Percentiles rank a stretch among this genome's conserved stretches.
Conservation (phyloP, 345 rosid species). For the Eucalyptus regnans region DNA sequence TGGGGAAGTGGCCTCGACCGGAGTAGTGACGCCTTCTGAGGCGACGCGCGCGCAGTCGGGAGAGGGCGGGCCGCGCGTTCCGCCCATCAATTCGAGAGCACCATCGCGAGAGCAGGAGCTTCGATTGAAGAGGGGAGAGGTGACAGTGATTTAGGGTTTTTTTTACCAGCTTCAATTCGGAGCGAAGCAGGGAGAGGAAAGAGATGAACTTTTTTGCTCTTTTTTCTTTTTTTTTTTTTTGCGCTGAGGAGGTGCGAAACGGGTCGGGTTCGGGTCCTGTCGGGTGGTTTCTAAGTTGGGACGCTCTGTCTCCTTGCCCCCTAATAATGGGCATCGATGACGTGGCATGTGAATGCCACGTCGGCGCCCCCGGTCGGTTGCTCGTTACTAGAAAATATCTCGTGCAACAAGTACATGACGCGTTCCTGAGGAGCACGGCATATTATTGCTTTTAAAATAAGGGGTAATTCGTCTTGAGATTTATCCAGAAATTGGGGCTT, state of each 20-base stretch:
- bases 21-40: background rate
- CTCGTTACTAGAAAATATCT: background rate
- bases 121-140: background rate
- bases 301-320: background rate
- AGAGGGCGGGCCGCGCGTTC: background rate
- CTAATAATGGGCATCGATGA: background rate
- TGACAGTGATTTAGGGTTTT: background rate
- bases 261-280: background rate
- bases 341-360: background rate
- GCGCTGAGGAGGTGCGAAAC: background rate
- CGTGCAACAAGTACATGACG: too few relatives aligned
- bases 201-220: background rate
- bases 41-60: background rate
- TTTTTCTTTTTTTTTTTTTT: too few relatives aligned
- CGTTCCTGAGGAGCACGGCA: too few relatives aligned
- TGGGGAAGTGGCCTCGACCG: background rate
- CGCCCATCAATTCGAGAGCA: background rate
- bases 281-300: background rate
- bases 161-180: background rate
- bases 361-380: background rate
- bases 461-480: background rate
- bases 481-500: accelerated
- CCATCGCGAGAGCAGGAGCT: background rate
- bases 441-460: background rate
- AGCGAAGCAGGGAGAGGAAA: background rate